Base-by-base conservation (phyloP, 495 filamentous ascomycete genomes). In the Hypoxylon lienhwacheense region DNA sequence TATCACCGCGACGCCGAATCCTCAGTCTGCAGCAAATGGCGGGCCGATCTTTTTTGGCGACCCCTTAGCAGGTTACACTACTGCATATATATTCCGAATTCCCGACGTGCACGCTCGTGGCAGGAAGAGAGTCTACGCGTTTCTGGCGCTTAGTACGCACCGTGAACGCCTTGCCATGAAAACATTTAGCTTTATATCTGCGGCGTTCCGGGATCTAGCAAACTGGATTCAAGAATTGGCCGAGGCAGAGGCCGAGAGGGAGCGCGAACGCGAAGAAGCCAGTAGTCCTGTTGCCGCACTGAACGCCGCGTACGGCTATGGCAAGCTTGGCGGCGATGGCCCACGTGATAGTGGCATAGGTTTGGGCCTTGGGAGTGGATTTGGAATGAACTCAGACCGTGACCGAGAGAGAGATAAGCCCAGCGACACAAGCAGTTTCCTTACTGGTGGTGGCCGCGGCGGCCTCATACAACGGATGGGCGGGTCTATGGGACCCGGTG, bases 31-130 rank as follows among this genome's bases (percentile, higher is more conserved):
- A 5, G 66, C 70, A 0, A 80, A 76, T 16, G 77, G 78, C 11
- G 91, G 91, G 0, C 88, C 89, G 7, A 78, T 97, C 31, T 89
- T 89, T 60, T 97, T 96, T 56, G 90, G 90, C 17, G 91, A 96
- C 59, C 78, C 85, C 2, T 71, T 79, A 0, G 83, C 86, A 2
- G 92, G 91, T 34, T 95, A 92, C 71, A 95, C 91, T 2, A 92
- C 92, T 7, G 91, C 91, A 49, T 95, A 89, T 68, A 86, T 95
- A 61, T 96, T 97, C 67, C 89, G 89, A 16, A 85, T 96, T 7
- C 84, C 86, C 12, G 91, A 97, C 66, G 80, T 90, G 15, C 86
- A 91, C 71, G 90, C 91, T 12, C 89, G 91, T 26, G 91, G 91
- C 33, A 84, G 88, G 53, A 82, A 86, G 58, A 84, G 91, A 50